phyloP scores from a whole-genome alignment of 2,329 filamentous ascomycete species.

The Trichoderma harzianum region DNA sequence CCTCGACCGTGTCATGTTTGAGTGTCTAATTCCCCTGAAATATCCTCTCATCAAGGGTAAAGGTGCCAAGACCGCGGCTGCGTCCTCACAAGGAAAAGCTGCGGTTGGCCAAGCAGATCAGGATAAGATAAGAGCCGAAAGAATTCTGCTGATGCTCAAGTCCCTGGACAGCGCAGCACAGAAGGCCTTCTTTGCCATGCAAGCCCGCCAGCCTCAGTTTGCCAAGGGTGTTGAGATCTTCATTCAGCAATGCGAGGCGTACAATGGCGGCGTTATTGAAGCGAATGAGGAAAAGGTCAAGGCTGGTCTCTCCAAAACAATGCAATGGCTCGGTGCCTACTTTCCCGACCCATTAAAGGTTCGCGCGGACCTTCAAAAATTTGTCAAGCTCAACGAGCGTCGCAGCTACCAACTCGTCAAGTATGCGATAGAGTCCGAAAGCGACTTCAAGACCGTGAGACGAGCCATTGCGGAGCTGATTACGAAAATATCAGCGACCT shows the following conservation, averaged over 20 bases:
- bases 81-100: slow-evolving; percentile 45
- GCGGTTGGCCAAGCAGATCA: slow-evolving; percentile 55
- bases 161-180: slow-evolving; percentile 75
- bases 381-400: slow-evolving; percentile 86
- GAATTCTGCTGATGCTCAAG: slow-evolving; percentile 77
- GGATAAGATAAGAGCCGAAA: slow-evolving; percentile 76
- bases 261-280: slow-evolving; percentile 81
- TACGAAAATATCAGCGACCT: slow-evolving; percentile 70
- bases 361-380: slow-evolving; percentile 77
- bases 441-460: slow-evolving; percentile 86
- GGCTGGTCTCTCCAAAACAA: slow-evolving; percentile 65
- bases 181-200: slow-evolving; percentile 83
- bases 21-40: slow-evolving; percentile 82
- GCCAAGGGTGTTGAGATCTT: slow-evolving; percentile 72
- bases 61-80: slow-evolving; percentile 58
- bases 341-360: slow-evolving; percentile 74
- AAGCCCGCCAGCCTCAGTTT: slow-evolving; percentile 71
- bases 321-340: slow-evolving; percentile 68
- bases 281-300: slow-evolving; percentile 68
- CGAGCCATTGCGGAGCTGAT: slow-evolving; percentile 87
- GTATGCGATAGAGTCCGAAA: slow-evolving; percentile 78
- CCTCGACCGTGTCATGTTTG: slow-evolving; percentile 80
- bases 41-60: slow-evolving; percentile 69
- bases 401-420: slow-evolving; percentile 85
- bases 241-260: slow-evolving; percentile 79